Base-by-base conservation (phyloP, 495 filamentous ascomycete genomes). In the Aspergillus indologenus region DNA sequence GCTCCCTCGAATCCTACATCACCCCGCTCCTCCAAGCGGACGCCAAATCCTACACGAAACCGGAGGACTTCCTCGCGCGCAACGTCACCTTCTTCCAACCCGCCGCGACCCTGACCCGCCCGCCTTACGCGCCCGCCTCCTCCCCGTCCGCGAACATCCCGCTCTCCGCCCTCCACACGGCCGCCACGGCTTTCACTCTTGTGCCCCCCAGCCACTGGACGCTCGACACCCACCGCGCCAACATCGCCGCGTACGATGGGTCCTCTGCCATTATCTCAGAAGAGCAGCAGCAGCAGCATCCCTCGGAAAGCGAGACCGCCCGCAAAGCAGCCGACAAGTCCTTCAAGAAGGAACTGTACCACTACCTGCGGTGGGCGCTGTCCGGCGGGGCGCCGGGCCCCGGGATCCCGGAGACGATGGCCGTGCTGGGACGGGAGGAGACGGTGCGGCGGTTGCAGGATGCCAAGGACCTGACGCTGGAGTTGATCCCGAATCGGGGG, bases 291-390 rank as follows among this genome's bases (percentile, higher is more conserved):
- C 14, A 62, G 53, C 20, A 47, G 17, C 26, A 42, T 23, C 14
- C 9, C 20, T 18, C 17, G 21, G 55, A 66, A 14, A 53, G 22
- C n/a, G 60, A 53, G 48, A 55, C 60, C 24, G 26, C 58, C 3
- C 54, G 63, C 12, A 46, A 66, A 1, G 34, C 59, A 2, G 63
- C 73, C 17, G 66, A 72, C 45, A 75, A 69, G 60, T 50, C 63
- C 18, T 75, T 72, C 63, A 79, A 81, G 63, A 78, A 73, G 60
- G 69, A 71, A 47, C 62, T 77, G 6, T 80, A 85, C 63, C 72
- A 79, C 45, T 82, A 87, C 59, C 71, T 92, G 54, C 82, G 90
- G 49, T 89, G 90, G 85, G 85, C 85, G 0, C 51, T 93, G 29
- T 68, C 77, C 0, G 87, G 74, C 18, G 81, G 80, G 9, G 72